A percentile compares a stretch with the other conserved stretches of the same genome.
Evolutionary conservation across 2,329 filamentous ascomycete genomes (phyloP).

Genomic region (Septoria petroselini): DNA sequence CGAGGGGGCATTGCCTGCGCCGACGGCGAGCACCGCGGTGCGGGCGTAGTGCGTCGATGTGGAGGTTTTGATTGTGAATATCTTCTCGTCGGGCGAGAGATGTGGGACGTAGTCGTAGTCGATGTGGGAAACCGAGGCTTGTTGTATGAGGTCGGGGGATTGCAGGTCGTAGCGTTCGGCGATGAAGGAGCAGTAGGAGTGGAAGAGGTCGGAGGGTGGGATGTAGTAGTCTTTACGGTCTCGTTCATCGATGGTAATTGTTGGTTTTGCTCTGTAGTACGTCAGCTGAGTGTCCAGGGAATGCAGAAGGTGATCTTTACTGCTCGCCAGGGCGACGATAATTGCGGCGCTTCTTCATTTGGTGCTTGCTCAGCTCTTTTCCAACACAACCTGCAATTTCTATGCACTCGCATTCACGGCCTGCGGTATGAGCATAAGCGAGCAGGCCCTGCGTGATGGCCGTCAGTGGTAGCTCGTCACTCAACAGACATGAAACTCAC

Average conservation of each 20-base stretch:
- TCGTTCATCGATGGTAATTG: conserved; percentile 45
- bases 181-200: conserved; percentile 43
- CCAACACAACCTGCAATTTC: conserved; percentile 74
- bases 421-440: conserved; percentile 62
- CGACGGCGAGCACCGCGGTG: conserved; percentile 67
- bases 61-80: conserved; percentile 63
- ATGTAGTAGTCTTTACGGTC: conserved; percentile 50
- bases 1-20: conserved; percentile 61
- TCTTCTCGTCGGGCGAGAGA: conserved; percentile 46
- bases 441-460: conserved; percentile 49
- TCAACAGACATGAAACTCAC: conserved; percentile 29
- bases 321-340: conserved; percentile 19
- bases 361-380: conserved; percentile 76
- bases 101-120: conserved; percentile 53
- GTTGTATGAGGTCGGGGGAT: conserved; percentile 53
- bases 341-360: conserved; percentile 60
- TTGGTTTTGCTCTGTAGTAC: conserved; percentile 23
- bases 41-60: conserved; percentile 54
- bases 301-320: conserved; percentile 2
- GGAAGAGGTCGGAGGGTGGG: conserved; percentile 43
- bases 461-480: background rate
- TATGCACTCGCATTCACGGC: conserved; percentile 60
- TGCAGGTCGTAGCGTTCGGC: conserved; percentile 47
- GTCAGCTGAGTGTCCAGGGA: background rate
- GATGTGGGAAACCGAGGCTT: conserved; percentile 62